Percentiles rank a stretch among this genome's conserved stretches.
These are phyloP conservation scores for Chloropicon primus DNA, from an alignment of 139 green algal species.

Conservation along the genomic window DNA sequence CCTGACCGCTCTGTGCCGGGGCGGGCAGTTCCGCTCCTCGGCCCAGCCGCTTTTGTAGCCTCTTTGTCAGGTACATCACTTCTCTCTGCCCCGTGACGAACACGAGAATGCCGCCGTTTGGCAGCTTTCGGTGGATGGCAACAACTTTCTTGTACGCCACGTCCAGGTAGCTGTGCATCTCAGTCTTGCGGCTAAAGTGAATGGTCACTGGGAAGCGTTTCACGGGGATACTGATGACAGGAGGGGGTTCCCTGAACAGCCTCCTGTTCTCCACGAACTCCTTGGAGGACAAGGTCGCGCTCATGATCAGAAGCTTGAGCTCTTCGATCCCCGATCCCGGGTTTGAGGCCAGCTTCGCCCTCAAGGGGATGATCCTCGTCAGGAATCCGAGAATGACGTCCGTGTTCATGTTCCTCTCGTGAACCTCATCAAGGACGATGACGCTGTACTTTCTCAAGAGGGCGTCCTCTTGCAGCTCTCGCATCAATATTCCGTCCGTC, in stretches of 20 bases:
- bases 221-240: background rate
- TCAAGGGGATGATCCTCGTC: background rate
- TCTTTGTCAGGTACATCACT: background rate
- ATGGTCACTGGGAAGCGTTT: background rate
- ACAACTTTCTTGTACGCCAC: background rate
- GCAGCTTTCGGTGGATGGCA: background rate
- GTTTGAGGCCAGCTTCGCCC: background rate
- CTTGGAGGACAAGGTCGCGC: background rate
- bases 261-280: background rate
- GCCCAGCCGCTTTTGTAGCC: too few species aligned
- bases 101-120: background rate
- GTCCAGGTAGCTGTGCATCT: background rate
- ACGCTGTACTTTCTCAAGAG: slow-evolving; percentile 84
- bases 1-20: too few species aligned
- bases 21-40: too few species aligned
- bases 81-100: background rate
- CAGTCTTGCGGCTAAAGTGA: background rate
- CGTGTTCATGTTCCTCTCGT: slow-evolving; percentile 62
- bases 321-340: background rate
- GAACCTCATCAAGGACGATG: slow-evolving; percentile 96
- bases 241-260: background rate
- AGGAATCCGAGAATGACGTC: background rate
- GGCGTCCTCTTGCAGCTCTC: slow-evolving; percentile 92
- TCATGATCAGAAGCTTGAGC: background rate
- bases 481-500: slow-evolving; percentile 96